Conservation (phyloP, 495 filamentous ascomycete species). For the Viridothelium virens region DNA sequence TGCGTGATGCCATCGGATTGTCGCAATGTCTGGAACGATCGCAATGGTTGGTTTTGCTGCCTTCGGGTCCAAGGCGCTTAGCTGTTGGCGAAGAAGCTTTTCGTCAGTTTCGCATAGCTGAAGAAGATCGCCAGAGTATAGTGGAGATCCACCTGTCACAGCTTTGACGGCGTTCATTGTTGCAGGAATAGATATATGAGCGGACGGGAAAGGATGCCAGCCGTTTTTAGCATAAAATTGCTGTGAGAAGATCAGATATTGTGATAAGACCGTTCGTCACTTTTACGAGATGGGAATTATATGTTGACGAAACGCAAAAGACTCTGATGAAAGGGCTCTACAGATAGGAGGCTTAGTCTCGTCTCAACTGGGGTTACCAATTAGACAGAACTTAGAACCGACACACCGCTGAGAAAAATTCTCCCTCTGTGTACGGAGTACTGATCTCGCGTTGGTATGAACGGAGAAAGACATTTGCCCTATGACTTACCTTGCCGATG, state of each 20-base stretch:
- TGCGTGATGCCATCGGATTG: constrained; percentile 75
- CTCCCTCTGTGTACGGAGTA: too few species aligned
- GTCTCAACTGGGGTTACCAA: background rate
- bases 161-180: constrained; percentile 26
- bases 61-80: constrained; percentile 36
- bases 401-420: too few species aligned
- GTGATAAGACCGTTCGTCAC: background rate
- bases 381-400: background rate
- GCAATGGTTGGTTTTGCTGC: constrained; percentile 44
- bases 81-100: constrained; percentile 35
- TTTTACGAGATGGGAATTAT: too few species aligned
- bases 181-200: constrained; percentile 59
- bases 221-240: constrained; percentile 76
- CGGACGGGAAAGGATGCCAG: constrained; percentile 66
- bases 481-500: constrained; percentile 63
- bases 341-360: background rate
- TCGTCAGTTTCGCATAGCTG: constrained; percentile 54
- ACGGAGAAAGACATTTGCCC: background rate
- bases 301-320: too few species aligned
- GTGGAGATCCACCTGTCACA: constrained; percentile 29
- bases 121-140: constrained; percentile 43
- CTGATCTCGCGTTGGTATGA: too few species aligned
- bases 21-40: constrained; percentile 62
- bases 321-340: too few species aligned
- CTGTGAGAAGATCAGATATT: constrained; percentile 24